These are phyloP conservation scores for Naganishia sp. DNA, from an alignment of 1,284 basidiomycete genomes.

Conservation along the genomic window DNA sequence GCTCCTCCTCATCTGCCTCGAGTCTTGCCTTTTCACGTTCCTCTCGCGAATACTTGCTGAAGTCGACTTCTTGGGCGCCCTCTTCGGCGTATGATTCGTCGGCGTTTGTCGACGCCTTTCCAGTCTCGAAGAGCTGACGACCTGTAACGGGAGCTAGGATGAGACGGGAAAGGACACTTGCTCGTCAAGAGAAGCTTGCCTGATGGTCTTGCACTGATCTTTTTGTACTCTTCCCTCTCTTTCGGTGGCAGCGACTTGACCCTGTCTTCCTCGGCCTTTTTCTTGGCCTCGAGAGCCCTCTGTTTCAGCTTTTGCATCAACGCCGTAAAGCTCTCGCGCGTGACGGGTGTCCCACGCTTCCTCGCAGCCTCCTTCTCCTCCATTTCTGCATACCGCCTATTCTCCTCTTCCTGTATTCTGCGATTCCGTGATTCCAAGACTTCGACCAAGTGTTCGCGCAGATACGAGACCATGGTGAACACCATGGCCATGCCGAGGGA, in stretches of 20 bases:
- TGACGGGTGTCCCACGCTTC: constrained; percentile 87
- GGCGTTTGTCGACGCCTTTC: constrained; percentile 65
- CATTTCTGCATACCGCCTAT: constrained; percentile 68
- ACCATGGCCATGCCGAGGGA: constrained; percentile 97
- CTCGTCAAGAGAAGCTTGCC: constrained; percentile 58
- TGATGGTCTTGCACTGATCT: constrained; percentile 63
- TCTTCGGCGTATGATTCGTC: constrained; percentile 78
- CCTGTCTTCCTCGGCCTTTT: constrained; percentile 77
- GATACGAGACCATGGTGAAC: constrained; percentile 85
- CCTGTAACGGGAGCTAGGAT: constrained; percentile 57
- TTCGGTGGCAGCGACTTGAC: constrained; percentile 73
- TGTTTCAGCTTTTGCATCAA: constrained; percentile 80
- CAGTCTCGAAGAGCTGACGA: constrained; percentile 83
- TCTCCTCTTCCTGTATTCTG: constrained; percentile 64
- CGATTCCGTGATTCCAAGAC: constrained; percentile 66
- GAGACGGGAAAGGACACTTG: constrained; percentile 15
- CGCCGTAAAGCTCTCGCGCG: constrained; percentile 70
- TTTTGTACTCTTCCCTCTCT: constrained; percentile 86
- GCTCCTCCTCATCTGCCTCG: constrained; percentile 62
- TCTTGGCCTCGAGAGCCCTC: constrained; percentile 61
- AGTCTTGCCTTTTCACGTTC: constrained; percentile 64
- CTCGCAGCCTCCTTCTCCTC: constrained; percentile 85
- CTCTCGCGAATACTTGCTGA: constrained; percentile 79
- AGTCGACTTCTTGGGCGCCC: constrained; percentile 73
- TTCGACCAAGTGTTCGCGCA: constrained; percentile 73